Base-by-base conservation (phyloP, 495 filamentous ascomycete species). In the Tuber aestivum region DNA sequence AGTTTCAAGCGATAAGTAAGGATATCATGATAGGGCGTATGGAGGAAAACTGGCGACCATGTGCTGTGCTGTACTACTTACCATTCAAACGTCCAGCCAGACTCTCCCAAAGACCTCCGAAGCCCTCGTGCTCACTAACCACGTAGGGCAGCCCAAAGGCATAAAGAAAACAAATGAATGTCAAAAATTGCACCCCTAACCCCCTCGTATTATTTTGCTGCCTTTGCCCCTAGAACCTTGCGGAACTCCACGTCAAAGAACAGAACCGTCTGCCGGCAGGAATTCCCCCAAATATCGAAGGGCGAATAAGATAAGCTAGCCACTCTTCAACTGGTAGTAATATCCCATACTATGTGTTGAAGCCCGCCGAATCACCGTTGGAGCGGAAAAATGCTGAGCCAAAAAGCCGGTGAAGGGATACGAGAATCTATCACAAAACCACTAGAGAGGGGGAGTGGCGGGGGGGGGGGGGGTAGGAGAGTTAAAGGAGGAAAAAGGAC, bases 131-230 rank as follows among this genome's bases (percentile, higher is more conserved):
- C 56, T 35, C 56, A 65, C 32, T 65, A 65, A 65, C 56, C 56
- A 65, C 56, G 56, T 65, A 65, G 56, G 56, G 32, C 35, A 65
- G 56, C 27, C 56, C 27, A 35, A 35, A 65, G 27, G 27, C 14
- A 65, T 65, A 35, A 18, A 20, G 56, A 18, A 65, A 32, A 65
- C 16, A 65, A 14, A 27, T 35, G 56, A 35, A 32, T 65, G 56
- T 65, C 56, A 65, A 65, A 65, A 65, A 65, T 16, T 65, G 14
- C 56, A 65, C 56, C 56, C 56, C 56, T 65, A 65, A 65, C 56
- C 56, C 56, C 27, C 56, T 65, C 27, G 56, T 65, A 35, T 65
- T 32, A 65, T 65, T 65, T 35, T 65, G 56, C 56, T 65, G 7
- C 27, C 56, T 35, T 35, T 65, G 27, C 27, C 56, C 56, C 56